Evolutionary conservation across 495 filamentous ascomycete species (phyloP).

Genomic region (Xanthoparmelia taractica): DNA sequence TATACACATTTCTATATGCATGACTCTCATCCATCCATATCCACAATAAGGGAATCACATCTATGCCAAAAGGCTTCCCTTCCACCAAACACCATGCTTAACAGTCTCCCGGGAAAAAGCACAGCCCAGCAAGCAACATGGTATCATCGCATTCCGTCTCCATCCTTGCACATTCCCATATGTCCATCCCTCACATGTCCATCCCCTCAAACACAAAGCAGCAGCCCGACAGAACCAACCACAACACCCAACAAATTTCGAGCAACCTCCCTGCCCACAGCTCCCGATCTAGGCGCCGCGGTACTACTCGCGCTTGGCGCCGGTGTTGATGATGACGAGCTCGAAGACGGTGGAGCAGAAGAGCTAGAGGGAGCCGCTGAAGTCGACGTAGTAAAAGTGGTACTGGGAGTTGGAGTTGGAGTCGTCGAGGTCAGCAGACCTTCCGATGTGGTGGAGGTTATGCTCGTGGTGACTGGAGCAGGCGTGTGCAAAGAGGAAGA

Average conservation of each 20-base stretch:
- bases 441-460: neutral
- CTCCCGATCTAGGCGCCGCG: conserved; percentile 14
- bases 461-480: neutral
- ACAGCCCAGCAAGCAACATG: neutral
- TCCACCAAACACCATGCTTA: conserved; percentile 6
- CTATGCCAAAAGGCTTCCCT: neutral
- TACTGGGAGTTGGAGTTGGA: conserved; percentile 4
- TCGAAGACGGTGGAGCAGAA: neutral
- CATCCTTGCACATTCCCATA: neutral
- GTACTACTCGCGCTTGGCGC: conserved; percentile 17
- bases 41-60: neutral
- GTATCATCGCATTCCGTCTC: conserved; percentile 16
- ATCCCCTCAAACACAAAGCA: conserved; percentile 4
- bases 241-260: neutral
- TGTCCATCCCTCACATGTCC: neutral
- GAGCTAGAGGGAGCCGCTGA: conserved; percentile 5
- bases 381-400: neutral
- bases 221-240: neutral
- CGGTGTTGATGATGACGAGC: neutral
- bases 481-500: neutral
- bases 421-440: conserved; percentile 11
- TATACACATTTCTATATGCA: neutral
- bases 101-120: neutral
- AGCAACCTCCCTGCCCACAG: neutral
- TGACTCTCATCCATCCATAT: neutral